Percentiles rank a stretch among this genome's conserved stretches.
Conservation (phyloP, 1,284 basidiomycete species). For the Papiliotrema nemorosa region DNA sequence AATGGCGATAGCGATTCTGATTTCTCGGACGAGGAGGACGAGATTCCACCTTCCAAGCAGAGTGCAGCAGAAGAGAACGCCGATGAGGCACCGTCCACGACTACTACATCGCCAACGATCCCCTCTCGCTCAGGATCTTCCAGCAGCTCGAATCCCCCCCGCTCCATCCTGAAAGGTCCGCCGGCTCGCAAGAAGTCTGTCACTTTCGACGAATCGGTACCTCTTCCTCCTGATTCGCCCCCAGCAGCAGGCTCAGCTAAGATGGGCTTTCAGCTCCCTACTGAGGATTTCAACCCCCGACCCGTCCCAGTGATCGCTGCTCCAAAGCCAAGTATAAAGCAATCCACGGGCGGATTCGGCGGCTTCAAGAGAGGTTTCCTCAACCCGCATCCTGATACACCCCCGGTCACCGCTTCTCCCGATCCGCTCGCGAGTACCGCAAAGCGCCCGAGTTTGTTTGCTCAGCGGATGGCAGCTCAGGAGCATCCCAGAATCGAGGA, state of each 20-base stretch:
- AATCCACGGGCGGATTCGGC: slow-evolving; percentile 17
- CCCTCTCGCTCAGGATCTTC: slow-evolving; percentile 6
- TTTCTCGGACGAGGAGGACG: slow-evolving; percentile 8
- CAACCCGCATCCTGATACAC: neutral
- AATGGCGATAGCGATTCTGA: slow-evolving; percentile 23
- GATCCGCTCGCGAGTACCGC: slow-evolving; percentile 1
- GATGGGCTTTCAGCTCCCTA: slow-evolving; percentile 29
- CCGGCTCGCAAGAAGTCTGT: slow-evolving; percentile 39
- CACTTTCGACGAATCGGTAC: slow-evolving; percentile 39
- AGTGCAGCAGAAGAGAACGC: slow-evolving; percentile 1
- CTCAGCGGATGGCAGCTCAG: slow-evolving; percentile 13
- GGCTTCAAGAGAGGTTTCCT: slow-evolving; percentile 42
- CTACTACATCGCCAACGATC: neutral
- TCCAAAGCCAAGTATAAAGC: slow-evolving; percentile 23
- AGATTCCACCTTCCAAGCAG: neutral
- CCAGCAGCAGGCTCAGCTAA: slow-evolving; percentile 3
- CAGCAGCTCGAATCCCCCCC: slow-evolving; percentile 11
- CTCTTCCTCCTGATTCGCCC: slow-evolving; percentile 35
- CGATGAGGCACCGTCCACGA: neutral
- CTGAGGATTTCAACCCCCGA: slow-evolving; percentile 14
- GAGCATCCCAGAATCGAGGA: slow-evolving; percentile 2
- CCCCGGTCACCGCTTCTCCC: neutral
- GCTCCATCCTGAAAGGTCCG: slow-evolving; percentile 39
- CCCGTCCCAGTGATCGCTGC: slow-evolving; percentile 31
- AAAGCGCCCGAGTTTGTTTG: slow-evolving; percentile 39